Percentiles rank a stretch among this genome's conserved stretches.
phyloP scores from a whole-genome alignment of 2,329 filamentous ascomycete genomes.

The Atkinsonella hypoxylon region DNA sequence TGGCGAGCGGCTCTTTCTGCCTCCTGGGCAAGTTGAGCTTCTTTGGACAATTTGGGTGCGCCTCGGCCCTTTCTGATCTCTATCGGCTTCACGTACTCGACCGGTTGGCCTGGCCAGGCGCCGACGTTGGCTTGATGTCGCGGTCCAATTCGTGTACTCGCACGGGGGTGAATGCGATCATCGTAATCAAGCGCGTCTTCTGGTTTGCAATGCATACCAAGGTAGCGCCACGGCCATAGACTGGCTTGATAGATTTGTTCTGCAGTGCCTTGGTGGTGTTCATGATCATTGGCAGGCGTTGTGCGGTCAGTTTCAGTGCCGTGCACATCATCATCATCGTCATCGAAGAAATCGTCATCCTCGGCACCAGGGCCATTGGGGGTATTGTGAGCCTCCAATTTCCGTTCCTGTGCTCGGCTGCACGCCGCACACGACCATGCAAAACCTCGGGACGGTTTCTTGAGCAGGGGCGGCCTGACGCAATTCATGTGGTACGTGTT shows the following conservation, averaged over 20 bases:
- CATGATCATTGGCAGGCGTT: constrained; percentile 50
- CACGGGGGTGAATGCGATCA: constrained; percentile 91
- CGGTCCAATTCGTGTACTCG: constrained; percentile 82
- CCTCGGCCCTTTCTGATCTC: constrained; percentile 82
- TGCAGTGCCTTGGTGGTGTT: constrained; percentile 52
- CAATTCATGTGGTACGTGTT: constrained; percentile 99
- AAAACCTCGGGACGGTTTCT: constrained; percentile 94
- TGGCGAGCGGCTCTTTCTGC: constrained; percentile 69
- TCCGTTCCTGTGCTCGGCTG: constrained; percentile 88
- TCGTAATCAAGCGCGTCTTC: constrained; percentile 96
- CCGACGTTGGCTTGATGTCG: constrained; percentile 80
- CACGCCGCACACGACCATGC: constrained; percentile 96
- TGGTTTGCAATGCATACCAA: constrained; percentile 89
- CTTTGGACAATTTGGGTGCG: constrained; percentile 66
- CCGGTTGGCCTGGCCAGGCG: constrained; percentile 74
- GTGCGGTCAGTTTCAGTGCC: constrained; percentile 46
- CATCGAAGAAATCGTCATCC: constrained; percentile 50
- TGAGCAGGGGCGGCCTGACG: constrained; percentile 79
- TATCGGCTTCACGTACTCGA: constrained; percentile 80
- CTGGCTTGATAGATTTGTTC: constrained; percentile 89
- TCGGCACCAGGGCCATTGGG: constrained; percentile 62
- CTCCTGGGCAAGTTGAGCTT: constrained; percentile 70
- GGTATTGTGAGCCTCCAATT: constrained; percentile 79
- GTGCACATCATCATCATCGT: constrained; percentile 59
- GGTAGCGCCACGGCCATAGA: constrained; percentile 90